Evolutionary conservation across 176 grass and related monocot species (phyloP), one percentile per base, ranked within the genome.

Genomic region (Puccinellia tenuiflora): DNA sequence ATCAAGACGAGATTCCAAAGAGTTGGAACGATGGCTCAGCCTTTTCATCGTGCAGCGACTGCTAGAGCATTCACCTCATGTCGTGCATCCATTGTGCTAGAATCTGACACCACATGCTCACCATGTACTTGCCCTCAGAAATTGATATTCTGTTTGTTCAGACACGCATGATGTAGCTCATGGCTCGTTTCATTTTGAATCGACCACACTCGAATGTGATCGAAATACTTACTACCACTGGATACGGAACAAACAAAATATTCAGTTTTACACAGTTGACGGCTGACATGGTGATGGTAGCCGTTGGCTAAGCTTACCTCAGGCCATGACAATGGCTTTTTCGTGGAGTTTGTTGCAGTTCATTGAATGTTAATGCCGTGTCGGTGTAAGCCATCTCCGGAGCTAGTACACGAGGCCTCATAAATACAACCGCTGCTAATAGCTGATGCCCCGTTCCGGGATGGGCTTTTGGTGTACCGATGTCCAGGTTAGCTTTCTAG

Each of bases 361-460:
- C 82, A 78, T 72, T 83, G 52, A 83, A 82, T 50, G 73, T 42
- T 80, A 46, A 81, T 85, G 69, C 82, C 77, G 77, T 81, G 87
- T 79, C 59, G 54, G 56, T 35, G 18, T 52, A 46, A 64, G 81
- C 46, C 42, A 54, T 24, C 11, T 12, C 0, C 17, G 17, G 29
- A 57, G 81, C 68, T 73, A 72, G 76, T 43, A 35, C 65, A 73
- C 70, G 70, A 81, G 70, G 28, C 68, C 46, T 76, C 25, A 35
- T 81, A 39, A 76, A 87, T 63, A 35, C 59, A 10, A 40, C 68
- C 68, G 68, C 22, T 71, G 14, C 14, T 33, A 4, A 20, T 14
- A 48, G 28, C 28, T 34, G 21, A 42, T 28, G 35, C 34, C 20
- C 78, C 47, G 24, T 33, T 66, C 78, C 16, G 3, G 55, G 24